phyloP scores from a whole-genome alignment of 306 rosid genomes.

The Hippophae tibetana region DNA sequence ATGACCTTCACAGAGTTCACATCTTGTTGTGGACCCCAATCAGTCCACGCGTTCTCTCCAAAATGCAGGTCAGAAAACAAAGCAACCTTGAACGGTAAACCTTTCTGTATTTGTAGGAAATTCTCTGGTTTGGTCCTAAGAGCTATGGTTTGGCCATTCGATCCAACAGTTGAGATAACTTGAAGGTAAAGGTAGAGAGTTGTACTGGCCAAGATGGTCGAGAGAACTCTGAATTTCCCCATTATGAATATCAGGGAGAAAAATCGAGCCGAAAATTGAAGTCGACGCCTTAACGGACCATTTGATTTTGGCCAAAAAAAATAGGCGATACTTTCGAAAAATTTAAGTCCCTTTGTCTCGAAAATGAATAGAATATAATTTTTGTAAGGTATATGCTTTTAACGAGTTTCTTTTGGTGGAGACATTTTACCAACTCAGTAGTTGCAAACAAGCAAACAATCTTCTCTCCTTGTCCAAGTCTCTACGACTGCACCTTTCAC shows the following conservation, averaged over 20 bases:
- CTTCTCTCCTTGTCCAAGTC: no score
- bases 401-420: no score
- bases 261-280: no score
- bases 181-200: constrained; percentile 5
- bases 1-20: constrained; percentile 45
- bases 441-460: no score
- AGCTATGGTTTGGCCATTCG: constrained; percentile 8
- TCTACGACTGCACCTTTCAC: no score
- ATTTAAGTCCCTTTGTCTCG: no score
- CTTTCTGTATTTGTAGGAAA: constrained; percentile 19
- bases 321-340: no score
- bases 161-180: constrained; percentile 23
- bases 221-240: constrained; percentile 6
- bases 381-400: no score
- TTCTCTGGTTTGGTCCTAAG: constrained; percentile 15
- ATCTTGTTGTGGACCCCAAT: constrained; percentile 79
- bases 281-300: no score
- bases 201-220: background rate
- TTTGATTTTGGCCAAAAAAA: no score
- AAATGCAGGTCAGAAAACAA: constrained; percentile 77
- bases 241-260: background rate
- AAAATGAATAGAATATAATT: no score
- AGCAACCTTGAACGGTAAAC: constrained; percentile 40
- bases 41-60: constrained; percentile 50
- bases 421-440: no score